Conservation (phyloP, 2,329 filamentous ascomycete species). For the Claviceps capensis region DNA sequence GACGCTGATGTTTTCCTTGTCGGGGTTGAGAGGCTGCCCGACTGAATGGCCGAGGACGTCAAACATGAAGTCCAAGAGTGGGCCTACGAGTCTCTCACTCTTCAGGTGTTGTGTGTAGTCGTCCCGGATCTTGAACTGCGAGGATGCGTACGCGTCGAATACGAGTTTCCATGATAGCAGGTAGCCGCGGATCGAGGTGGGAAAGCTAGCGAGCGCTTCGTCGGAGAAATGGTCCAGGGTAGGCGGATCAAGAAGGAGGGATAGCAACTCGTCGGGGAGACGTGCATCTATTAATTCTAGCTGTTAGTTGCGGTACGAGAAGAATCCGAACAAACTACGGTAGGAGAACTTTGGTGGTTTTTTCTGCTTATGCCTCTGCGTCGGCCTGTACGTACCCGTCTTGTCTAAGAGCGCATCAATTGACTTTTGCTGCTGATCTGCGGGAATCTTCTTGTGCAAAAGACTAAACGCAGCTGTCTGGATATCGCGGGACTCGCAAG, state of each 20-base stretch:
- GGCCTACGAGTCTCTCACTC: conserved; percentile 51
- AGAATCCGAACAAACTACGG: background rate
- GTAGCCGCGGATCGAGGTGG: conserved; percentile 60
- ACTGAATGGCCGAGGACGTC: conserved; percentile 71
- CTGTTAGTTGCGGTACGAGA: background rate
- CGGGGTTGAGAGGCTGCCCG: conserved; percentile 59
- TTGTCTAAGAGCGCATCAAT: conserved; percentile 64
- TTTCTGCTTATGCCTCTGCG: background rate
- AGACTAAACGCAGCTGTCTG: conserved; percentile 72
- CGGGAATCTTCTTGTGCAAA: conserved; percentile 67
- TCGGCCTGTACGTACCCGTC: conserved; percentile 26
- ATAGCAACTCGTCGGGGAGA: conserved; percentile 74
- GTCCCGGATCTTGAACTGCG: conserved; percentile 69
- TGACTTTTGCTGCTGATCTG: conserved; percentile 66
- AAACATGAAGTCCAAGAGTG: conserved; percentile 67
- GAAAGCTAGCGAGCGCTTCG: conserved; percentile 53
- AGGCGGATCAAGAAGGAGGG: conserved; percentile 67
- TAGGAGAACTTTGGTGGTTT: background rate
- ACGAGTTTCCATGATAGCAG: conserved; percentile 80
- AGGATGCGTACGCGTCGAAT: conserved; percentile 69
- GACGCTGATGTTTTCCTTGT: conserved; percentile 47
- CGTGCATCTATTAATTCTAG: conserved; percentile 34
- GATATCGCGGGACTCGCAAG: conserved; percentile 59
- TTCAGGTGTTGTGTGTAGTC: conserved; percentile 74
- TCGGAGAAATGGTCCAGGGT: conserved; percentile 54